Evolutionary conservation across 805 yeast species (phyloP), one percentile per base, ranked within the genome.

Genomic region (Cyberlindnera veronae): DNA sequence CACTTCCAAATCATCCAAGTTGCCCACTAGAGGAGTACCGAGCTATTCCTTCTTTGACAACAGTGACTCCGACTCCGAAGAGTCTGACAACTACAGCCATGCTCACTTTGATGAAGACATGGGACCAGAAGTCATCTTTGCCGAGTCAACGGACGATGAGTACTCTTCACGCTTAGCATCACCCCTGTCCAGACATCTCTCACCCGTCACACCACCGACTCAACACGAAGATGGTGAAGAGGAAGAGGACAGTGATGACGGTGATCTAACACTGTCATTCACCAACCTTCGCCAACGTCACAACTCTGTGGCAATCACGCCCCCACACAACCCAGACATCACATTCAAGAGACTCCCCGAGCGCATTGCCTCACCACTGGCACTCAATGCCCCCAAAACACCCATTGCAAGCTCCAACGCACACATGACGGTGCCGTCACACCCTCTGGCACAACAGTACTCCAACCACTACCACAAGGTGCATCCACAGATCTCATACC

Each of bases 401-500:
- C 60, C 59, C 9, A 39, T 55, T 32, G 55, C 67, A 2, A 60
- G 54, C 5, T 32, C 51, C 6, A 52, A 51, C 41, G 58, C 66
- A 0, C 66, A 61, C 42, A 28, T 58, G 35, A 32, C 43, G 8
- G 46, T 45, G 2, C 42, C 39, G 6, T 23, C 38, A n/a, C 42
- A 36, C 13, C 34, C 49, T 20, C 20, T 38, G 23, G 11, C 39
- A 15, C 31, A 44, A 16, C 30, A 39, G 17, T 61, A 37, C 48
- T 53, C 45, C 29, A 74, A 73, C 44, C 79, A 74, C 46, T 72
- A 72, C 51, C 63, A 63, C 35, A 72, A 19, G 32, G 46, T 40
- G 4, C 27, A 29, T 3, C 34, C 34, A 16, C 34, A 20, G 7
- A 8, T 34, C 21, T 18, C 16, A 4, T 36, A 32, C 6, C 36